Evolutionary conservation across 1,139 yeast genomes (phyloP).

Genomic region (Wickerhamomyces sp.): DNA sequence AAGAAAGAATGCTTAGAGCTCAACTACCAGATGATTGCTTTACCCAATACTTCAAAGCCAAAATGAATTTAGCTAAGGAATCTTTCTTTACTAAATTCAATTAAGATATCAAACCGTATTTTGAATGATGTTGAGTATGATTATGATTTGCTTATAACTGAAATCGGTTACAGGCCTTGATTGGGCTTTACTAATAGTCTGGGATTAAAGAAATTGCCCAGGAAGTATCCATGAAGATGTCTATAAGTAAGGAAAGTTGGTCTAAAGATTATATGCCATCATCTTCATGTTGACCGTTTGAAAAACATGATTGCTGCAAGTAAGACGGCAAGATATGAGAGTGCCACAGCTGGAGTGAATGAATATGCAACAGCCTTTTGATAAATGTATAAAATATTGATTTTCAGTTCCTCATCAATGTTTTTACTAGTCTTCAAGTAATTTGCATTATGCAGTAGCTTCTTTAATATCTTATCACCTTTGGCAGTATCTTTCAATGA

Average conservation of each 20-base stretch:
- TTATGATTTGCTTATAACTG: too few species aligned
- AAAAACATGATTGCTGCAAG: not conserved
- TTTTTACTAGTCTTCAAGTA: constrained; percentile 3
- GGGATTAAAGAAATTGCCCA: too few species aligned
- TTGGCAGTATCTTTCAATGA: not conserved
- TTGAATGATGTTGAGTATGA: too few species aligned
- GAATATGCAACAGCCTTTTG: constrained; percentile 1
- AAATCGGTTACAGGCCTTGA: too few species aligned
- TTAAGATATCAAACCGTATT: not conserved
- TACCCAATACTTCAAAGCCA: not conserved
- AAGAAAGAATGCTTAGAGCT: not conserved
- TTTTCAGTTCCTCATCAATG: not conserved
- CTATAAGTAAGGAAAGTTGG: not conserved
- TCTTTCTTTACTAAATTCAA: not conserved
- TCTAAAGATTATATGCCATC: too few species aligned
- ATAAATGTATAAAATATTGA: constrained; percentile 1
- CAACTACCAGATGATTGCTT: not conserved
- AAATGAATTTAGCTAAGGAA: not conserved
- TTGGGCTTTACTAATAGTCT: too few species aligned
- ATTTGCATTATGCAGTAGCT: constrained; percentile 3
- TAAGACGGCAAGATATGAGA: not conserved
- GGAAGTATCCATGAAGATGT: too few species aligned
- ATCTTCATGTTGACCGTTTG: not conserved
- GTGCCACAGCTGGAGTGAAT: not conserved
- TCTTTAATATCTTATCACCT: constrained; percentile 1